Conservation (phyloP, 371 early-diverging fungal genomes). For the Ordospora pajunii region DNA sequence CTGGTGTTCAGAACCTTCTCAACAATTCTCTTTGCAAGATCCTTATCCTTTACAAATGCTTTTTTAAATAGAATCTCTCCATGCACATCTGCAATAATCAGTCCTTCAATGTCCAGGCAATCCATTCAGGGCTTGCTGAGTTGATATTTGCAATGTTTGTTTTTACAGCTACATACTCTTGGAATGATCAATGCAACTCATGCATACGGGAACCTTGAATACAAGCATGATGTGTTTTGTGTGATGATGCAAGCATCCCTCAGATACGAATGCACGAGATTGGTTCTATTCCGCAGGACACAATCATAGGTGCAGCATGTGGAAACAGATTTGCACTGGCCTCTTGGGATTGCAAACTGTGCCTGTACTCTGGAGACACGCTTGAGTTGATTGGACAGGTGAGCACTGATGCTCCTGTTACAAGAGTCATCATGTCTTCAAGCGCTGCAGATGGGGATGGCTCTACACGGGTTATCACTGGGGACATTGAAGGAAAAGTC, state of each 20-base stretch:
- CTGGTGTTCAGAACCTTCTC: neutral
- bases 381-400: neutral
- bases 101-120: conserved; percentile 23
- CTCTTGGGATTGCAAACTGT: neutral
- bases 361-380: neutral
- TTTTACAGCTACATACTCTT: neutral
- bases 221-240: too few species aligned
- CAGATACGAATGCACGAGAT: neutral
- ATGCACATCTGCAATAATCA: conserved; percentile 5
- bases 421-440: neutral
- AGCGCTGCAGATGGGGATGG: too few species aligned
- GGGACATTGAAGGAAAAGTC: neutral
- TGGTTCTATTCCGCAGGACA: neutral
- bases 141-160: neutral
- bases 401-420: neutral
- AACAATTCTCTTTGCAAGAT: neutral
- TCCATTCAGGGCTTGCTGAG: conserved; percentile 9
- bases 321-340: neutral
- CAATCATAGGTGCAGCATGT: neutral
- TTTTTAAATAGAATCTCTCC: conserved; percentile 16
- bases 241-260: neutral
- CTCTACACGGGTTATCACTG: neutral
- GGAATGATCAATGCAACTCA: too few species aligned
- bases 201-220: too few species aligned
- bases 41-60: neutral